Conservation (phyloP, 495 filamentous ascomycete species). For the Neurospora terricola region DNA sequence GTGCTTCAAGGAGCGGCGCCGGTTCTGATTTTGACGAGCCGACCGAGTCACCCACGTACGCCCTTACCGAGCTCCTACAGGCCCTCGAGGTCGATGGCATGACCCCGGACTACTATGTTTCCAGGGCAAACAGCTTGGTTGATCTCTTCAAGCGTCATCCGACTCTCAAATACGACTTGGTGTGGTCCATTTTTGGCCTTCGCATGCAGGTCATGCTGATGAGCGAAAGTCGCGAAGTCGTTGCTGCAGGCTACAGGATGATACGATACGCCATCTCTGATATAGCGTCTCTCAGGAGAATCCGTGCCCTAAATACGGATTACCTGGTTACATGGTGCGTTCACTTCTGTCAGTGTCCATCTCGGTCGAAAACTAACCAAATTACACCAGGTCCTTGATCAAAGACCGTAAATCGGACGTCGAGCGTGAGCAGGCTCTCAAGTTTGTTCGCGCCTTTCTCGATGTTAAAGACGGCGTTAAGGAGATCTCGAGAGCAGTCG, state of each 20-base stretch:
- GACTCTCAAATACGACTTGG: constrained; percentile 89
- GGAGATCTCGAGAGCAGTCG: constrained; percentile 78
- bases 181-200: constrained; percentile 86
- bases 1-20: constrained; percentile 41
- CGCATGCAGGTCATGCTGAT: constrained; percentile 91
- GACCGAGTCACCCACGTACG: constrained; percentile 82
- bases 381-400: constrained; percentile 55
- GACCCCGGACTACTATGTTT: constrained; percentile 89
- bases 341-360: neutral
- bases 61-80: constrained; percentile 78
- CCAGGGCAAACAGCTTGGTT: constrained; percentile 79
- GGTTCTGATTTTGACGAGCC: constrained; percentile 55
- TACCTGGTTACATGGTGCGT: constrained; percentile 70
- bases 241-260: constrained; percentile 87
- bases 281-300: constrained; percentile 75
- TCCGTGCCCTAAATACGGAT: constrained; percentile 80
- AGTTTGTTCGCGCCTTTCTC: constrained; percentile 90
- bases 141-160: constrained; percentile 88
- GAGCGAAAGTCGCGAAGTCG: constrained; percentile 89
- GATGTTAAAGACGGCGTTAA: constrained; percentile 88
- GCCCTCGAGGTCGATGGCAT: constrained; percentile 78
- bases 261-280: constrained; percentile 93
- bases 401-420: constrained; percentile 94
- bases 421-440: constrained; percentile 91
- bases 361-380: neutral